Base-by-base conservation (phyloP, 2,329 filamentous ascomycete species). In the Bipolaris victoriae region DNA sequence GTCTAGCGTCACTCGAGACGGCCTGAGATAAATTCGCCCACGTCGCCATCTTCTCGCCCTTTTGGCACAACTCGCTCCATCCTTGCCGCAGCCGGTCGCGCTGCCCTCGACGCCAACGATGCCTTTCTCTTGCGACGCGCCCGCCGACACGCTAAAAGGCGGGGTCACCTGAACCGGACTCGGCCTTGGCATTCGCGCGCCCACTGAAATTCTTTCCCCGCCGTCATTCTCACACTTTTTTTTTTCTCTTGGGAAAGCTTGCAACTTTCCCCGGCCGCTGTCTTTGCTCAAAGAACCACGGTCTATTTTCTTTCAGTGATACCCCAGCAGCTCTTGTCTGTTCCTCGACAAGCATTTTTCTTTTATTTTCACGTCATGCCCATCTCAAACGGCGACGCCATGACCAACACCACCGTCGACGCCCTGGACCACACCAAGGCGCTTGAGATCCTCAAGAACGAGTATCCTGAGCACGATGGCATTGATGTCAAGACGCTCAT, bases 401-500 rank as follows among this genome's bases (percentile, higher is more conserved):
- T 82, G 71, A 80, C 80, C 63, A 78, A 82, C 77, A 82, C 60
- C 49, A 62, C 69, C 77, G 79, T 73, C 68, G 80, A 88, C 78
- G 82, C 89, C 75, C 82, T 92, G 69, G 90, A 96, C 83, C 84
- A 84, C 82, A 82, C 83, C 75, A 89, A 83, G 74, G 95, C 94
- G 64, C 81, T 93, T 63, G 89, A 96, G 74, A 81, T 93, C 66
- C 85, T 98, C 77, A 85, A 90, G 77, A 80, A 79, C 59, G 87
- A 94, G 74, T 97, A 97, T 79, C 77, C 88, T 66, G 84, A 84
- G 76, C 84, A 82, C 69, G 95, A 99, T 86, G 95, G 95, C 58
- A 89, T 99, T 70, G 87, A 92, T 76, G 87, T 96, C 72, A 83
- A 92, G 74, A 88, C 92, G 64, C 85, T 99, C 70, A 87, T 98